Percentiles rank a stretch among this genome's conserved stretches.
phyloP scores from a whole-genome alignment of 2,329 filamentous ascomycete genomes.

The Aspergillus fischeri region DNA sequence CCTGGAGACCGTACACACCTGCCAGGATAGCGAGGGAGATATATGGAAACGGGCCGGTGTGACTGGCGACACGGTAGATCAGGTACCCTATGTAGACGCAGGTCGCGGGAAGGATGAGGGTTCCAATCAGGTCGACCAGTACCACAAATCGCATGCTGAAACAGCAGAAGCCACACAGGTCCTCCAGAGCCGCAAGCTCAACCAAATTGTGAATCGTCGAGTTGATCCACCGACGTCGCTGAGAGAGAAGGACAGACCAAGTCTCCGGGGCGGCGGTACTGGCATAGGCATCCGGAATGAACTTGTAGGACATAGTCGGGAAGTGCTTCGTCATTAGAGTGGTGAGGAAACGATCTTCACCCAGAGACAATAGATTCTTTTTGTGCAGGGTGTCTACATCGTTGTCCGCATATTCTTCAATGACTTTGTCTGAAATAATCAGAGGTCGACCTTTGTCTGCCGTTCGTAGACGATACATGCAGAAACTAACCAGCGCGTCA shows the following conservation, averaged over 20 bases:
- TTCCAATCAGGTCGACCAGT: slow-evolving; percentile 89
- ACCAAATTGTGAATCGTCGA: slow-evolving; percentile 95
- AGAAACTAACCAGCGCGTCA: slow-evolving; percentile 66
- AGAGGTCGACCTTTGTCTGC: slow-evolving; percentile 91
- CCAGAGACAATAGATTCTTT: slow-evolving; percentile 87
- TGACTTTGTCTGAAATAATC: slow-evolving; percentile 84
- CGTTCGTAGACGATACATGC: slow-evolving; percentile 95
- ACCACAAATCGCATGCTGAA: slow-evolving; percentile 98
- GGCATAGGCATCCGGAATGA: slow-evolving; percentile 87
- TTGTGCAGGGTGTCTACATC: slow-evolving; percentile 91
- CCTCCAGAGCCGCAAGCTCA: slow-evolving; percentile 82
- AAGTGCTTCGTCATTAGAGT: slow-evolving; percentile 99
- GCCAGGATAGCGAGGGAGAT: slow-evolving; percentile 88
- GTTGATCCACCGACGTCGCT: slow-evolving; percentile 98
- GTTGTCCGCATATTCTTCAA: slow-evolving; percentile 83
- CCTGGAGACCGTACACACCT: slow-evolving; percentile 91
- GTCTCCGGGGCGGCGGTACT: slow-evolving; percentile 90
- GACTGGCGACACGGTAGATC: slow-evolving; percentile 70
- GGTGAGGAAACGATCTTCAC: slow-evolving; percentile 95
- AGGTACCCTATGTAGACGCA: slow-evolving; percentile 83
- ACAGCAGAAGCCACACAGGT: slow-evolving; percentile 97
- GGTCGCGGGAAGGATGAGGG: slow-evolving; percentile 84
- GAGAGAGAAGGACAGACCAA: slow-evolving; percentile 92
- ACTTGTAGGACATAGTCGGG: slow-evolving; percentile 93
- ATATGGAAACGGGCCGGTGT: slow-evolving; percentile 71